Conservation (phyloP, 2,329 filamentous ascomycete genomes). For the Elsinoe batatas region DNA sequence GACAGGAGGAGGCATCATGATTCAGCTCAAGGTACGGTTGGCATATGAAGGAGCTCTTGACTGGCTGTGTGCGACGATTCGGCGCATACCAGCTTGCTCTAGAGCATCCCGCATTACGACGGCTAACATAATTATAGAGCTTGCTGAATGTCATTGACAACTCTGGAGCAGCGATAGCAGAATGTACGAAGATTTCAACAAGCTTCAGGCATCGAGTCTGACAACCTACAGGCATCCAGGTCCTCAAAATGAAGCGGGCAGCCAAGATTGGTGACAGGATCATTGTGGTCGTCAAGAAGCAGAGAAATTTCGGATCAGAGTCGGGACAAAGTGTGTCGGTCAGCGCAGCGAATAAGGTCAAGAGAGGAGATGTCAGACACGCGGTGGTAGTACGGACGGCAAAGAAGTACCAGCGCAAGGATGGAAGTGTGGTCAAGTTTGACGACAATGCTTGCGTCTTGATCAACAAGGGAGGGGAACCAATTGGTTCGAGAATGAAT, state of each 20-base stretch:
- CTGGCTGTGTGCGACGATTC: neutral
- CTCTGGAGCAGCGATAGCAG: conserved; percentile 92
- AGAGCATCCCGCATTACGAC: too few species aligned
- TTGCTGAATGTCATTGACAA: conserved; percentile 99
- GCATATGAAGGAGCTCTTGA: neutral
- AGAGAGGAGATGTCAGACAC: conserved; percentile 90
- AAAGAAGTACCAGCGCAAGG: conserved; percentile 76
- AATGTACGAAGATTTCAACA: conserved; percentile 47
- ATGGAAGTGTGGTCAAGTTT: conserved; percentile 85
- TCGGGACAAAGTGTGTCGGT: conserved; percentile 62
- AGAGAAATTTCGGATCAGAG: conserved; percentile 66
- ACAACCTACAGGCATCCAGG: conserved; percentile 49
- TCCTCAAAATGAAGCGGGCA: conserved; percentile 79
- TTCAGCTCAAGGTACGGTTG: conserved; percentile 44
- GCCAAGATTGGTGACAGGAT: conserved; percentile 96
- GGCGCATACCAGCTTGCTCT: neutral
- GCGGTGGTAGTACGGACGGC: conserved; percentile 87
- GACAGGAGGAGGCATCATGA: conserved; percentile 52
- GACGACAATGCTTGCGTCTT: conserved; percentile 97
- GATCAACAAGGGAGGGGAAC: conserved; percentile 93
- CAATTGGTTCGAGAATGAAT: conserved; percentile 84
- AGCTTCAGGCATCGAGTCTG: neutral
- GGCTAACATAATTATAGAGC: conserved; percentile 48
- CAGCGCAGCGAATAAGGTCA: conserved; percentile 79
- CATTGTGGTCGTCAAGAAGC: conserved; percentile 94